Evolutionary conservation across 331 rosid species (phyloP), one percentile per base, ranked within the genome.

Genomic region (Quercus lobata): DNA sequence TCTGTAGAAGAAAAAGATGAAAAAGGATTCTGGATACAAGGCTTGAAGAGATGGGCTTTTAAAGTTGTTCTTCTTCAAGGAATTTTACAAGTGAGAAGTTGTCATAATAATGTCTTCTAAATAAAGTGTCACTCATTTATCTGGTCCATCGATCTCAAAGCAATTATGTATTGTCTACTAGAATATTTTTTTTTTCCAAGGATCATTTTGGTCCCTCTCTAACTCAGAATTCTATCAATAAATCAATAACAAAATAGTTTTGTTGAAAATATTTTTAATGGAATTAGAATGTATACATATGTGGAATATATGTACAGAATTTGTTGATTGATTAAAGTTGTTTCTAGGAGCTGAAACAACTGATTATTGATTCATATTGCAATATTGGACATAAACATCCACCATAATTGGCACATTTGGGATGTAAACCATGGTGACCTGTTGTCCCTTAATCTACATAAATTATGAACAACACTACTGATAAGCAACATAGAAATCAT

Each of bases 1-100:
- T 82, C 85, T 91, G 81, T 92, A 94, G 89, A 68, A 54, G 81
- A 60, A 57, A 76, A 74, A 53, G 74, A 61, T 55, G 81, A 73
- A 11, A 66, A 87, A 81, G 73, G 22, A 79, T 76, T 76, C 27
- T 57, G 35, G 73, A 57, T 71, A 77, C 68, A 55, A 69, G 52
- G 83, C 71, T 75, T 80, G 76, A 84, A 79, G 78, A 81, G 81
- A 81, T 76, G 79, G 41, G 82, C 62, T 65, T 62, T 57, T 19
- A 30, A 56, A 62, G 81, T 73, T 22, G 53, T 35, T 84, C 79
- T 70, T 73, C 74, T 75, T 78, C 75, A 70, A 80, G 86, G 75
- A 76, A 77, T 76, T 79, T 83, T 78, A 84, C 63, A 6, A 85
- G 80, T 78, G 79, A 82, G 83, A 55, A 84, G 85, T 78, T 83